Evolutionary conservation across 176 grass and related monocot genomes (phyloP).

Genomic region (Chloris gayana): DNA sequence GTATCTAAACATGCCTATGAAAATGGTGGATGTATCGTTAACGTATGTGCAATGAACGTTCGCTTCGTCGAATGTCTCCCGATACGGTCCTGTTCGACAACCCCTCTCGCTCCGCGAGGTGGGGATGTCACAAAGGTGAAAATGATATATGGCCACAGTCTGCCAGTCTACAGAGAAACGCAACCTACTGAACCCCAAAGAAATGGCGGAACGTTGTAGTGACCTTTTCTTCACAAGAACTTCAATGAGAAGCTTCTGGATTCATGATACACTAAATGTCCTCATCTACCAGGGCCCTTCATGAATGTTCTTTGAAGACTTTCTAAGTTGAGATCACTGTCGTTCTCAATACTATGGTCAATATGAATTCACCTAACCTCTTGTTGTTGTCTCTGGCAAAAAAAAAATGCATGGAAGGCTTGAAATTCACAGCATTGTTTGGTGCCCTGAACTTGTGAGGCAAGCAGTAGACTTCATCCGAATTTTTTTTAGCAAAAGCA

Average conservation of each 20-base stretch:
- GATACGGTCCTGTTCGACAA: no score
- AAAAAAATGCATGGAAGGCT: conserved; percentile 13
- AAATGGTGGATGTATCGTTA: neutral
- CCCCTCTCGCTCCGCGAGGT: no score
- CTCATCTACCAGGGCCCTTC: conserved; percentile 28
- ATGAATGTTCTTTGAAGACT: conserved; percentile 35
- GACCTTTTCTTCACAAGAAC: conserved; percentile 26
- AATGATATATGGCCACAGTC: conserved; percentile 8
- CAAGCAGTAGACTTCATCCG: neutral
- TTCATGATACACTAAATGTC: conserved; percentile 13
- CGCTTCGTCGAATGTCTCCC: no score
- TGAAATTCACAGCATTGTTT: conserved; percentile 7
- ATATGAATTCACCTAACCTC: conserved; percentile 27
- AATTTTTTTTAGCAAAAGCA: neutral
- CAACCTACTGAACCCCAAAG: conserved; percentile 13
- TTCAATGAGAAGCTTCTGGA: conserved; percentile 22
- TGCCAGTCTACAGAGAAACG: conserved; percentile 3
- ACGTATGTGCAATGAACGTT: no score
- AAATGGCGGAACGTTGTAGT: neutral
- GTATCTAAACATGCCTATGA: no score
- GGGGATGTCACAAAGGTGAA: no score
- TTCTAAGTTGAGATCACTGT: neutral
- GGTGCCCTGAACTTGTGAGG: conserved; percentile 15
- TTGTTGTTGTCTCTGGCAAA: conserved; percentile 3
- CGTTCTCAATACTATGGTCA: conserved; percentile 11